Percentiles rank a stretch among this genome's conserved stretches.
phyloP scores from a whole-genome alignment of 2,329 filamentous ascomycete species.

The Parasarocladium wereldwijsianum region DNA sequence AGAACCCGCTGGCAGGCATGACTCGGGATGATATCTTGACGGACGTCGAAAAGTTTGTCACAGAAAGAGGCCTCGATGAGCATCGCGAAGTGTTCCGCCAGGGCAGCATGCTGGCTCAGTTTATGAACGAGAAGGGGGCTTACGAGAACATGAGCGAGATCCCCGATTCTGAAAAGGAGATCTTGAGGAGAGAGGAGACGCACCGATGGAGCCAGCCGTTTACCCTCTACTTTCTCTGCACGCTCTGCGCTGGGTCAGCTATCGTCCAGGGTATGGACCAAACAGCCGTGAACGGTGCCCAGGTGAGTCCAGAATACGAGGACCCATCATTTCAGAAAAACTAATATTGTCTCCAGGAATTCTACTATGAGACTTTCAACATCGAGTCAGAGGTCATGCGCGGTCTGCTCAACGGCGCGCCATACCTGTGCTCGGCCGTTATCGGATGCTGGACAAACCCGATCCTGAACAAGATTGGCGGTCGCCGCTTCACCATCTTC shows the following conservation, averaged over 20 bases:
- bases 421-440: conserved; percentile 35
- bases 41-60: conserved; percentile 22
- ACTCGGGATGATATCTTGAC: conserved; percentile 14
- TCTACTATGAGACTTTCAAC: conserved; percentile 16
- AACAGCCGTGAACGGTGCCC: conserved; percentile 49
- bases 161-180: conserved; percentile 13
- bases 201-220: conserved; percentile 19
- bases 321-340: conserved; percentile 20
- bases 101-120: conserved; percentile 35
- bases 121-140: conserved; percentile 18
- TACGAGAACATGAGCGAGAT: conserved; percentile 15
- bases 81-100: conserved; percentile 30
- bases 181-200: conserved; percentile 14
- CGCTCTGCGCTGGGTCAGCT: conserved; percentile 24
- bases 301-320: conserved; percentile 30
- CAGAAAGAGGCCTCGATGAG: conserved; percentile 17
- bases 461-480: conserved; percentile 43
- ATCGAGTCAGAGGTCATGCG: conserved; percentile 27
- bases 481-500: conserved; percentile 50
- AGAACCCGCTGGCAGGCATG: conserved; percentile 17
- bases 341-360: conserved; percentile 14
- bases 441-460: conserved; percentile 20
- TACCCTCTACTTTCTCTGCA: conserved; percentile 20
- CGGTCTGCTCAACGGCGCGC: conserved; percentile 40
- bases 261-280: conserved; percentile 55